These are phyloP conservation scores for Penicillium expansum DNA, from an alignment of 2,329 filamentous ascomycete species.

Conservation along the genomic window DNA sequence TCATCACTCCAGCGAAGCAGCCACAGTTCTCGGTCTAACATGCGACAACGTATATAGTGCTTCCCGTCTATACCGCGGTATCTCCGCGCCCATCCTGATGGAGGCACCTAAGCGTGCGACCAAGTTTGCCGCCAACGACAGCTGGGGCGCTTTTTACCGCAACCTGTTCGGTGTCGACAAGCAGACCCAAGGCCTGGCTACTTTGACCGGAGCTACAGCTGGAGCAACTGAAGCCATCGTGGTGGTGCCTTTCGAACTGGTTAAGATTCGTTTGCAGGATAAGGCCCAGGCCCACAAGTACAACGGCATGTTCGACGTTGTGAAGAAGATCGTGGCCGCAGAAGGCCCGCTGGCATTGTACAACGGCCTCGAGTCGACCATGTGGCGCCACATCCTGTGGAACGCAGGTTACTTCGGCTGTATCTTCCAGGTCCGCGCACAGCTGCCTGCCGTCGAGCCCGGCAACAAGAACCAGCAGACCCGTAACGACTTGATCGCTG, in stretches of 20 bases:
- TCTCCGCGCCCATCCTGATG: conserved; percentile 94
- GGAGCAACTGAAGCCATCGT: conserved; percentile 96
- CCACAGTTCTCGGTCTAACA: not conserved
- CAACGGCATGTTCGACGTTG: conserved; percentile 54
- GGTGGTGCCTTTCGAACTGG: conserved; percentile 94
- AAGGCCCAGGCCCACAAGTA: conserved; percentile 80
- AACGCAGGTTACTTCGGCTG: conserved; percentile 97
- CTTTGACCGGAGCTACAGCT: conserved; percentile 89
- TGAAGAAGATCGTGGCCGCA: conserved; percentile 67
- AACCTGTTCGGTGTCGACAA: conserved; percentile 77
- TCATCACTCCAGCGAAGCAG: conserved; percentile 1
- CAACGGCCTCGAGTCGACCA: conserved; percentile 92
- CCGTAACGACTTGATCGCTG: conserved; percentile 81
- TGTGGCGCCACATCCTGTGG: conserved; percentile 95
- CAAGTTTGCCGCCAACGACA: conserved; percentile 98
- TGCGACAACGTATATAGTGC: conserved; percentile 52
- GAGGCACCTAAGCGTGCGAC: conserved; percentile 94
- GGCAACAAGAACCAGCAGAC: conserved; percentile 75
- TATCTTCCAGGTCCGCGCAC: conserved; percentile 90
- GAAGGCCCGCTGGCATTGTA: conserved; percentile 89
- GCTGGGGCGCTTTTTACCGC: conserved; percentile 94
- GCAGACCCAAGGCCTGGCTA: conserved; percentile 87
- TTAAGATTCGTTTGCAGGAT: conserved; percentile 98
- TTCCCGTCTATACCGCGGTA: conserved; percentile 91
- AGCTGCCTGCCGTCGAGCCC: conserved; percentile 72